Percentiles rank a stretch among this genome's conserved stretches.
Conservation (phyloP, 768 basidiomycete species). For the Lactarius vividus region DNA sequence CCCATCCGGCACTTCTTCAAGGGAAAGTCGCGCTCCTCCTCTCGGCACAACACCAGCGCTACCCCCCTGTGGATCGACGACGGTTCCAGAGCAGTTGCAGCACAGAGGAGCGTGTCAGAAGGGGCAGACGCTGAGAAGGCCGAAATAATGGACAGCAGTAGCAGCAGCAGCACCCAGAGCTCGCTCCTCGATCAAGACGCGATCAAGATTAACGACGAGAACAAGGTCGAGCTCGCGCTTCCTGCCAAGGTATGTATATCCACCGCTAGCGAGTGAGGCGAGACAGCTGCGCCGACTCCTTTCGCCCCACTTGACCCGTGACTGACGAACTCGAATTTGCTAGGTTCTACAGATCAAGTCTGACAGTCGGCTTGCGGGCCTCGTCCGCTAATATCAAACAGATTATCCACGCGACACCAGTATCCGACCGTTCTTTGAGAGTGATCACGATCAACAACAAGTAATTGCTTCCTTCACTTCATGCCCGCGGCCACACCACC, state of each 20-base stretch:
- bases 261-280: not conserved
- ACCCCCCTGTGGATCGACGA: not conserved
- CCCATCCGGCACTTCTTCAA: slow-evolving; percentile 24
- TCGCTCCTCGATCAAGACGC: slow-evolving; percentile 9
- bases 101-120: not conserved
- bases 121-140: slow-evolving; percentile 5
- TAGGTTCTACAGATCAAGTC: slow-evolving; percentile 12
- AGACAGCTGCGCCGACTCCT: not conserved
- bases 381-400: slow-evolving; percentile 3
- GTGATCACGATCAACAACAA: not conserved
- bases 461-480: slow-evolving; percentile 6
- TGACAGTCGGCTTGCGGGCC: slow-evolving; percentile 15
- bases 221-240: not conserved
- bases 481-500: not conserved
- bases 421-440: not conserved
- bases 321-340: not conserved
- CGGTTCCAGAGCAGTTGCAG: too few relatives aligned
- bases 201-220: not conserved
- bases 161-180: slow-evolving; percentile 2
- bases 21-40: not conserved
- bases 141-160: not conserved
- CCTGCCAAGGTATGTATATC: slow-evolving; percentile 9
- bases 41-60: not conserved
- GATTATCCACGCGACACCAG: slow-evolving; percentile 1
- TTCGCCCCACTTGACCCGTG: not conserved